These are phyloP conservation scores for Rhizophagus prolifer DNA, from an alignment of 192 early-diverging fungal species.

Conservation along the genomic window DNA sequence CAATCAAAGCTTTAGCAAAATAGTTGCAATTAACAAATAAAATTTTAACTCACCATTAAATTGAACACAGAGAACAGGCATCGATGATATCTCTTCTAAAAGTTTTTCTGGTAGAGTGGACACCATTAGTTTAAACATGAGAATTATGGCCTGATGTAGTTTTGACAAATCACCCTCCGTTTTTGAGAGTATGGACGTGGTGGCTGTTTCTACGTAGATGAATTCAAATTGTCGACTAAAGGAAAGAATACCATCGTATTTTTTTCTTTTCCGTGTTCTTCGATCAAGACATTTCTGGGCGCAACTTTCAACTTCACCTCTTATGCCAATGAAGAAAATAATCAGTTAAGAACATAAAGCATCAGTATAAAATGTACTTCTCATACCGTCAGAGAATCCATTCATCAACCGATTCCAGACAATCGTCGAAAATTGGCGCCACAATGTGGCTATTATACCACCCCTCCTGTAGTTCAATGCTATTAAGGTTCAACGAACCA, in stretches of 20 bases:
- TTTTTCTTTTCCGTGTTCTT: background rate
- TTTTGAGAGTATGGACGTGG: background rate
- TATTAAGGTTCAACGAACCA: background rate
- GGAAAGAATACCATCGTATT: background rate
- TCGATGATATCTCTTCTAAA: background rate
- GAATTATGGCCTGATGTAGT: background rate
- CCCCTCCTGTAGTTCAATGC: background rate
- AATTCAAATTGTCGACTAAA: background rate
- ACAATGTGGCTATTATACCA: background rate
- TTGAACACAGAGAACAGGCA: slow-evolving; percentile 12
- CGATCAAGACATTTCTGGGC: background rate
- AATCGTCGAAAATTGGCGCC: slow-evolving; percentile 8
- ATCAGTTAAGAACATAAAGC: background rate
- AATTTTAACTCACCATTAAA: slow-evolving; percentile 14
- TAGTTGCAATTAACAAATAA: background rate
- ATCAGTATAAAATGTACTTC: background rate
- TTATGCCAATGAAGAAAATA: slow-evolving; percentile 9
- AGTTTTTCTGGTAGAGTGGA: slow-evolving; percentile 2
- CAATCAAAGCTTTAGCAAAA: background rate
- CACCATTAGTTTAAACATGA: slow-evolving; percentile 15
- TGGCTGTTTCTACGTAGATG: slow-evolving; percentile 7
- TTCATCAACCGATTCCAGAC: background rate
- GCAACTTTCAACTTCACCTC: slow-evolving; percentile 4
- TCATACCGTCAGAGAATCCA: slow-evolving; percentile 1
- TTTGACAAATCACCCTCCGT: background rate